phyloP scores from a whole-genome alignment of 352 stramenopile genomes.

The Phytophthora fragariaefolia region DNA sequence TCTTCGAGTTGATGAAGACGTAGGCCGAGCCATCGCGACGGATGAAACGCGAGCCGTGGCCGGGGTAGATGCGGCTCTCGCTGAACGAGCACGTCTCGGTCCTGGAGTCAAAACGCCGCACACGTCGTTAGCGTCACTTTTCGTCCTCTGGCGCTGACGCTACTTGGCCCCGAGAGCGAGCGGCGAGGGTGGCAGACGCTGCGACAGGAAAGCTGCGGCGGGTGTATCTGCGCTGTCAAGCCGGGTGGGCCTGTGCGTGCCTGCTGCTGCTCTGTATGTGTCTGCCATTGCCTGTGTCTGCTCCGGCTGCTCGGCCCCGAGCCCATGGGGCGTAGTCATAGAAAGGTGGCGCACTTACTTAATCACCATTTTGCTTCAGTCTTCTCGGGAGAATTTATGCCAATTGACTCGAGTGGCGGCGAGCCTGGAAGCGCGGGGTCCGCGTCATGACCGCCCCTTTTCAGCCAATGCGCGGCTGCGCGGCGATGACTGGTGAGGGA shows the following conservation, averaged over 20 bases:
- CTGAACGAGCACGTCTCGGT: slow-evolving; percentile 93
- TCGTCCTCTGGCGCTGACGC: not conserved
- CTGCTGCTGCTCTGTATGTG: not conserved
- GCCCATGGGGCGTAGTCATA: slow-evolving; percentile 1
- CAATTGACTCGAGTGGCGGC: slow-evolving; percentile 65
- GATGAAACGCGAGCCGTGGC: slow-evolving; percentile 99
- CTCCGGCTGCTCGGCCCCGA: no score
- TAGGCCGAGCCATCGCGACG: slow-evolving; percentile 97
- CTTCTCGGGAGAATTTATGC: slow-evolving; percentile 91
- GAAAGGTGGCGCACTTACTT: slow-evolving; percentile 69
- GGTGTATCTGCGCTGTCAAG: slow-evolving; percentile 17
- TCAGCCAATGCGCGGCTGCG: no score
- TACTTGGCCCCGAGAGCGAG: not conserved
- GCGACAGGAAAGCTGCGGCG: slow-evolving; percentile 1
- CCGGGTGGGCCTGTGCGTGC: not conserved
- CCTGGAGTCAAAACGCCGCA: slow-evolving; percentile 46
- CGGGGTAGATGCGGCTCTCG: slow-evolving; percentile 96
- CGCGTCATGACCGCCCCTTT: no score
- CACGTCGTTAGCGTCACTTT: slow-evolving; percentile 24
- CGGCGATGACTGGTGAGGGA: no score
- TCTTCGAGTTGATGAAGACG: slow-evolving; percentile 97
- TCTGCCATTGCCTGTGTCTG: slow-evolving; percentile 1
- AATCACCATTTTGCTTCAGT: slow-evolving; percentile 91
- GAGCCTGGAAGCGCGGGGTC: not conserved
- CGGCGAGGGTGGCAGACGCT: slow-evolving; percentile 5